phyloP scores from a whole-genome alignment of 371 early-diverging fungal species.

The Apophysomyces ossiformis region DNA sequence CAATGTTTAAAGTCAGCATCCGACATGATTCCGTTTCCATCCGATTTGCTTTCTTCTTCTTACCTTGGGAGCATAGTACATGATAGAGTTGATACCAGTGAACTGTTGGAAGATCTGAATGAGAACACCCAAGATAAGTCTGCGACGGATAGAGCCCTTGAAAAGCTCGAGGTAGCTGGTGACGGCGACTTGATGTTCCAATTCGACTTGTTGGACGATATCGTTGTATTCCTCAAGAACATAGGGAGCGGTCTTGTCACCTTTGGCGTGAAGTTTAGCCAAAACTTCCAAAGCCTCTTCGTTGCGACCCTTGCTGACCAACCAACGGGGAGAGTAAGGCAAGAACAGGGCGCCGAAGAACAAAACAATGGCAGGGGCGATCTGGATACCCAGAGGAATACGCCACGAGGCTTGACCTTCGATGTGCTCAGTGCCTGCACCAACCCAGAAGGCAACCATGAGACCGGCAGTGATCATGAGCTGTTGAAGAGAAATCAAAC shows the following conservation, averaged over 20 bases:
- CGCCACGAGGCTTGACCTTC: conserved; percentile 43
- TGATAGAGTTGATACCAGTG: conserved; percentile 60
- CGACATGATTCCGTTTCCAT: background rate
- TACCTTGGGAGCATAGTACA: conserved; percentile 43
- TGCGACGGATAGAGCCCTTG: conserved; percentile 59
- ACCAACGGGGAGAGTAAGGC: conserved; percentile 74
- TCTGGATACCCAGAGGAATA: conserved; percentile 59
- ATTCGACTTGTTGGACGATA: conserved; percentile 69
- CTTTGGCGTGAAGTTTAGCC: conserved; percentile 71
- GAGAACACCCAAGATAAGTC: conserved; percentile 71
- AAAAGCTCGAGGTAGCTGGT: conserved; percentile 77
- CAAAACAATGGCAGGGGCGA: conserved; percentile 52
- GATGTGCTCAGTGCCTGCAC: conserved; percentile 40
- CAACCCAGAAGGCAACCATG: conserved; percentile 56
- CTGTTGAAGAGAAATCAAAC: conserved; percentile 53
- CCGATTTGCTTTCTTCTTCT: too few relatives aligned
- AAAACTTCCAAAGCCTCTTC: conserved; percentile 82
- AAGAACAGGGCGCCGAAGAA: conserved; percentile 53
- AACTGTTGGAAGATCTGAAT: conserved; percentile 73
- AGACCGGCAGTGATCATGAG: conserved; percentile 53
- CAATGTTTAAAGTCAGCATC: conserved; percentile 34
- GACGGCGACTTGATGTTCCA: conserved; percentile 70
- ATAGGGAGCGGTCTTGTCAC: conserved; percentile 55
- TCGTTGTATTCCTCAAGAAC: conserved; percentile 80
- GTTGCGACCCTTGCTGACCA: conserved; percentile 67